Evolutionary conservation across 1,284 basidiomycete genomes (phyloP).

Genomic region (Agaricales sp.): DNA sequence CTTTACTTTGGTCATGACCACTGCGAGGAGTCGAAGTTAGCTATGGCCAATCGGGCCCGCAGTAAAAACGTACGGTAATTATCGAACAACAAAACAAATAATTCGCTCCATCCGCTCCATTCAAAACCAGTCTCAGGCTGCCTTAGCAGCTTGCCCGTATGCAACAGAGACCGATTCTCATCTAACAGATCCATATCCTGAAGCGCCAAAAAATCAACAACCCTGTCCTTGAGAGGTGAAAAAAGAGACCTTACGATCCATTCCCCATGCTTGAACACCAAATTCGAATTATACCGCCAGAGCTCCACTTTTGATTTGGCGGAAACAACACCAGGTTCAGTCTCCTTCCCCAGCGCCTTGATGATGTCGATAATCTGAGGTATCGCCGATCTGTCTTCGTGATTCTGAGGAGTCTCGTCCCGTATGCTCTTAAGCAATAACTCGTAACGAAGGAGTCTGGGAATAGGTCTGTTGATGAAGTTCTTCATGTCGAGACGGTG

Average conservation of each 20-base stretch:
- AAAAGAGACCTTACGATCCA: constrained; percentile 47
- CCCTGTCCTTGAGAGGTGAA: constrained; percentile 1
- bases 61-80: constrained; percentile 65
- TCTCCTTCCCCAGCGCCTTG: constrained; percentile 75
- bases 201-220: no score
- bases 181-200: constrained; percentile 84
- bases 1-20: constrained; percentile 80
- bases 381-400: constrained; percentile 74
- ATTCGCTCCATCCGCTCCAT: constrained; percentile 76
- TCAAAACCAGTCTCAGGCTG: constrained; percentile 82
- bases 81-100: constrained; percentile 85
- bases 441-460: constrained; percentile 82
- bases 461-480: constrained; percentile 85
- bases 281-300: constrained; percentile 74
- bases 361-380: constrained; percentile 81
- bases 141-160: constrained; percentile 71
- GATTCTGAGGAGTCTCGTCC: constrained; percentile 58
- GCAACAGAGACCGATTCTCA: constrained; percentile 74
- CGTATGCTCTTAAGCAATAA: constrained; percentile 76
- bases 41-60: no score
- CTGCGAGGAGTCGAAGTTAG: constrained; percentile 27
- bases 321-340: constrained; percentile 72
- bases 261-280: constrained; percentile 74
- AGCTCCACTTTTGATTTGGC: constrained; percentile 82
- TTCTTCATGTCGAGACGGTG: constrained; percentile 78